Evolutionary conservation across 345 rosid species (phyloP), one percentile per base, ranked within the genome.

Genomic region (Linum lewisii): DNA sequence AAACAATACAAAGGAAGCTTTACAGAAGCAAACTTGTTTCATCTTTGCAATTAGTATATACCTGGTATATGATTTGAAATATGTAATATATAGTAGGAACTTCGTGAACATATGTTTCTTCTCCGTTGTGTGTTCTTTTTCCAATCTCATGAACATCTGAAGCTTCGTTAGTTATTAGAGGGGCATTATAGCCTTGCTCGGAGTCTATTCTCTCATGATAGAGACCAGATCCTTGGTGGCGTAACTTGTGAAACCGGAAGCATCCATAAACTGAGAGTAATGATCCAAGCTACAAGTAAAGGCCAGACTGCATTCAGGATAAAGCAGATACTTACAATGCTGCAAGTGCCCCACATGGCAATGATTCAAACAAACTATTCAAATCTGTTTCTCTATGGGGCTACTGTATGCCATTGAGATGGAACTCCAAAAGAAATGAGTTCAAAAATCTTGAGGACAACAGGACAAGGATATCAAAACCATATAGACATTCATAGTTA

Each of bases 31-130:
- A 37, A 34, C 16, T 23, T 10, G 32, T 16, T 23, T 6, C 32
- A 3, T 15, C 32, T n/a, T 56, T 24, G 49, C 34, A 29, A 50
- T 53, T 54, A 57, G 37, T 59, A 57, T 42, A 23, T 45, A 81
- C 90, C 92, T 85, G 96, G 71, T 75, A 88, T 55, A 81, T 71
- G 66, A 78, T 75, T 68, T 81, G 81, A 23, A 88, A 85, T 61
- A 85, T 59, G 66, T 64, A 78, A 58, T 13, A 62, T 25, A 77
- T 24, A 26, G 34, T 58, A 52, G 76, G 58, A 52, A 61, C 58
- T 63, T 65, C 61, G 5, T 70, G 77, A 51, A 7, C 57, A 37
- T 2, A 34, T 16, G 22, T 10, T 47, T 65, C 68, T 42, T 69
- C 73, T 59, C 24, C 49, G 24, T 19, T 7, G 47, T 23, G 67